These are phyloP conservation scores for Botryotinia globosa DNA, from an alignment of 2,329 filamentous ascomycete genomes.

Conservation along the genomic window DNA sequence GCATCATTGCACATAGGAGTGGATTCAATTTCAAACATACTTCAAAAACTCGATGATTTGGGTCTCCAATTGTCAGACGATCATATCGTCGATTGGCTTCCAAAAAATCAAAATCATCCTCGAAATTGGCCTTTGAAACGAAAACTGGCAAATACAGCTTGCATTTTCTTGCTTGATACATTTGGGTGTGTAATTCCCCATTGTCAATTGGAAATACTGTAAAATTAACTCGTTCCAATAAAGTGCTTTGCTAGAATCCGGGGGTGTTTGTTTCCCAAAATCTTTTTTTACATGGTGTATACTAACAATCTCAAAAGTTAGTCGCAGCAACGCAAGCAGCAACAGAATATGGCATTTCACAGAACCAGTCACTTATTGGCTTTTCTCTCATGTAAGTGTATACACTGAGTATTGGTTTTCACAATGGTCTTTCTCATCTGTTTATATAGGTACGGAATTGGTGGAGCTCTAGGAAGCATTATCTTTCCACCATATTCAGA, in stretches of 20 bases:
- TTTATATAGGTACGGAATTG: conserved; percentile 26
- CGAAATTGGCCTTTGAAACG: conserved; percentile 13
- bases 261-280: neutral
- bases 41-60: conserved; percentile 2
- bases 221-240: neutral
- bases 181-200: neutral
- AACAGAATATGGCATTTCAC: conserved; percentile 12
- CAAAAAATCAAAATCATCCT: conserved; percentile 8
- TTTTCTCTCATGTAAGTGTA: conserved; percentile 14
- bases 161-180: conserved; percentile 14
- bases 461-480: conserved; percentile 42
- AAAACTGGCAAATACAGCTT: conserved; percentile 6
- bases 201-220: neutral
- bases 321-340: conserved; percentile 4
- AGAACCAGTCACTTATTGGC: conserved; percentile 9
- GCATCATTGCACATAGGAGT: neutral
- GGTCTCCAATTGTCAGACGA: neutral
- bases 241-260: conserved; percentile 13
- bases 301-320: conserved; percentile 4
- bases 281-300: neutral
- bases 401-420: neutral
- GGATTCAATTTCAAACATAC: neutral
- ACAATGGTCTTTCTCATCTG: neutral
- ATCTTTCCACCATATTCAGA: conserved; percentile 43
- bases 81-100: neutral